Evolutionary conservation across 805 yeast species (phyloP).

Genomic region (Metschnikowia matae): DNA sequence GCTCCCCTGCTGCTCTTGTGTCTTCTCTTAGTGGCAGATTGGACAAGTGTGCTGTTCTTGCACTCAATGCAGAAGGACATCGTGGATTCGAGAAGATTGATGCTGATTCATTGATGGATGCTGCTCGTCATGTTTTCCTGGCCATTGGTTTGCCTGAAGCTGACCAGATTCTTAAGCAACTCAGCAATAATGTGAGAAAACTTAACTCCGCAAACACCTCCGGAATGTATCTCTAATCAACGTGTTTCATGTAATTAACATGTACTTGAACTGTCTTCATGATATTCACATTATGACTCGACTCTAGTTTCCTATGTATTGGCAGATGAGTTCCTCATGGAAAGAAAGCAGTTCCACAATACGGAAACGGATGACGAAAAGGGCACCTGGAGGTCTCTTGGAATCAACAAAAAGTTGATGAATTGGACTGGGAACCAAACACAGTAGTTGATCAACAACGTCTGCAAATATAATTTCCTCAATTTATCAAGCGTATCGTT

Average conservation of each 20-base stretch:
- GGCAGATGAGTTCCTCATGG: conserved; percentile 56
- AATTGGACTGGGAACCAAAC: conserved; percentile 86
- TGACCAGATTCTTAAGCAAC: conserved; percentile 10
- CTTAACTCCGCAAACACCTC: conserved; percentile 24
- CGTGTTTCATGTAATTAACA: too few relatives aligned
- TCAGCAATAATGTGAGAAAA: conserved; percentile 22
- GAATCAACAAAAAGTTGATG: conserved; percentile 66
- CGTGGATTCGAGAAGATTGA: conserved; percentile 55
- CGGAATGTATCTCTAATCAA: conserved; percentile 22
- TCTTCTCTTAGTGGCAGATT: conserved; percentile 19
- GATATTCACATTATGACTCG: background rate
- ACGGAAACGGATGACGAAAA: conserved; percentile 84
- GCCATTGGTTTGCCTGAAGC: conserved; percentile 4
- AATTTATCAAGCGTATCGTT: conserved; percentile 63
- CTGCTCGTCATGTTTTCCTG: conserved; percentile 8
- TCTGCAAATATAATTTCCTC: conserved; percentile 59
- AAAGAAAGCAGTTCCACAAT: conserved; percentile 89
- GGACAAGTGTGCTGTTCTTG: conserved; percentile 18
- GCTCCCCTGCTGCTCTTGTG: conserved; percentile 46
- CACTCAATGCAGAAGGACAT: conserved; percentile 58
- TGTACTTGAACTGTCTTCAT: background rate
- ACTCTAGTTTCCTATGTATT: background rate
- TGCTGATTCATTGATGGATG: conserved; percentile 39
- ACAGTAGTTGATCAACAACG: conserved; percentile 62
- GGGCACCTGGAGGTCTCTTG: conserved; percentile 78